Conservation (phyloP, 2,329 filamentous ascomycete genomes). For the Aspergillus udagawae region DNA sequence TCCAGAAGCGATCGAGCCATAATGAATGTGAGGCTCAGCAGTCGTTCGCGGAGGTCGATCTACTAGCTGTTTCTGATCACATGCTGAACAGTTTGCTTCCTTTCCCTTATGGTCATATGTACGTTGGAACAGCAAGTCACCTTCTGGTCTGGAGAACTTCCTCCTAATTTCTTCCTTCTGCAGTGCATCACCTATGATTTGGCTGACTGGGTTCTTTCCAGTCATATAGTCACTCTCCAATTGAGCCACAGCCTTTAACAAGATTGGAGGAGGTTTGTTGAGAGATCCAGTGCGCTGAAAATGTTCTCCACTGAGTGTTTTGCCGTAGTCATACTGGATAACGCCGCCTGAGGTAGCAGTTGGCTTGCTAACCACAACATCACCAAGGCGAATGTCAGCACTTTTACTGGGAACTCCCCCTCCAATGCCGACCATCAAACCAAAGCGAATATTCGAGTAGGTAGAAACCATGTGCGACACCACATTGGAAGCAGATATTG, state of each 20-base stretch:
- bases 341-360: slow-evolving; percentile 10
- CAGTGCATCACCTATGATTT: not conserved
- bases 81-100: not conserved
- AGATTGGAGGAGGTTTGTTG: slow-evolving; percentile 9
- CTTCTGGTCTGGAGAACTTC: not conserved
- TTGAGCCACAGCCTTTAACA: slow-evolving; percentile 9
- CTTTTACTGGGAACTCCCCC: slow-evolving; percentile 7
- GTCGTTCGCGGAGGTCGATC: not conserved
- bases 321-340: slow-evolving; percentile 21
- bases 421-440: slow-evolving; percentile 13
- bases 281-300: slow-evolving; percentile 12
- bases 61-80: not conserved
- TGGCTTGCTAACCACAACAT: slow-evolving; percentile 13
- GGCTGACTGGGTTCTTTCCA: not conserved
- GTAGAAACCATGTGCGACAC: not conserved
- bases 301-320: slow-evolving; percentile 4
- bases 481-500: not conserved
- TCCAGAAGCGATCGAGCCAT: slow-evolving; percentile 17
- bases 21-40: slow-evolving; percentile 9
- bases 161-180: too few relatives aligned
- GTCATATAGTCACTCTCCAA: slow-evolving; percentile 5
- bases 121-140: not conserved
- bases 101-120: not conserved
- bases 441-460: not conserved
- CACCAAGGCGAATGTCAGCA: slow-evolving; percentile 12